Base-by-base conservation (phyloP, 345 rosid species). In the Linum usitatissimum region DNA sequence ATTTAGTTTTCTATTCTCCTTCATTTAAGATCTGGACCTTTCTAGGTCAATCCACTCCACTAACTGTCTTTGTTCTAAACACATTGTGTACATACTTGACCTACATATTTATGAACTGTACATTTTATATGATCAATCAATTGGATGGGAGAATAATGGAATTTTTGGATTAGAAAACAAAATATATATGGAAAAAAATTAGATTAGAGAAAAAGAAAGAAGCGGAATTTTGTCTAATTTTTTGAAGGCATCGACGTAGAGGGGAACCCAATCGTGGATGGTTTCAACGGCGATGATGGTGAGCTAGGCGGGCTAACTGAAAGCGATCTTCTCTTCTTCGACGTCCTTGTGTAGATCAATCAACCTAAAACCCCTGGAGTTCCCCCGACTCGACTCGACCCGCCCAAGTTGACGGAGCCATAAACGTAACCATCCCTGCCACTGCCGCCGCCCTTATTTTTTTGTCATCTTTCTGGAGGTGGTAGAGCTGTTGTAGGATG, bases 301-400 rank as follows among this genome's bases (percentile, higher is more conserved):
- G 20, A 93, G 83, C 99, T 97, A 93, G 40, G 88, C 96, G 3
- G 99, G 99, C 99, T 97, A 93, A 0, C 99, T 97, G 1, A 96
- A 97, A 14, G 99, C 94, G 65, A 87, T 90, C 59, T 93, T 96
- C 72, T 93, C 97, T 4, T 90, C 86, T 68, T 89, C 96, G 30
- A 85, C 60, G 62, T 85, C 89, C 83, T 76, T 85, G 0, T 77
- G 83, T 65, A 92, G 60, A 71, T 83, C 84, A 71, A 95, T 79
- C 55, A 92, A 64, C 61, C 97, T 76, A 58, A 84, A 85, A 68
- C 97, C 89, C 79, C 81, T 8, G 40, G 97, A 87, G 48, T 87
- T 95, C 51, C 84, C 82, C 88, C 76, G 57, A 59, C 87, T 73
- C 85, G 79, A 10, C 92, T 86, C 7, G 95, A 84, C 77, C 81